These are phyloP conservation scores for Boletellus sp. DNA, from an alignment of 1,284 basidiomycete species.

Conservation along the genomic window DNA sequence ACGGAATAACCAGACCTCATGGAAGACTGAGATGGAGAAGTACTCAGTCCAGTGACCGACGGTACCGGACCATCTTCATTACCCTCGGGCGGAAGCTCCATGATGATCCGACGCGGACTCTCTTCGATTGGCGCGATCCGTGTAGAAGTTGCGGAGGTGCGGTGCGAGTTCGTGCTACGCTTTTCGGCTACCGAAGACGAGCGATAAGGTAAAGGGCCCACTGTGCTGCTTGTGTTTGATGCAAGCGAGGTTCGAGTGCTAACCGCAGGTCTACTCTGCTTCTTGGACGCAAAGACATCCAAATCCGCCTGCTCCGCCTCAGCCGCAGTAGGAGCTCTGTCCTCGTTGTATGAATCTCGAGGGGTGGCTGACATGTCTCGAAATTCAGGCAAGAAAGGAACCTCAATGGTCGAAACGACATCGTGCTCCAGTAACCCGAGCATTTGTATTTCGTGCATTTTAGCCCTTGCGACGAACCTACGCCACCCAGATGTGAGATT, in stretches of 20 bases:
- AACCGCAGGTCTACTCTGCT: slow-evolving; percentile 34
- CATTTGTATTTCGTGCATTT: slow-evolving; percentile 95
- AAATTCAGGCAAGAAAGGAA: slow-evolving; percentile 63
- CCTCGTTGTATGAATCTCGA: slow-evolving; percentile 29
- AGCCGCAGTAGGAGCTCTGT: slow-evolving; percentile 38
- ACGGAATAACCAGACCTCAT: slow-evolving; percentile 47
- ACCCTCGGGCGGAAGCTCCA: slow-evolving; percentile 48
- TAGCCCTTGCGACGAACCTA: slow-evolving; percentile 85
- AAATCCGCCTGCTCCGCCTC: slow-evolving; percentile 71
- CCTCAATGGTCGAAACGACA: slow-evolving; percentile 80
- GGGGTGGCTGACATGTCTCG: slow-evolving; percentile 29
- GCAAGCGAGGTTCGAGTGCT: slow-evolving; percentile 40
- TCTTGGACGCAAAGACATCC: slow-evolving; percentile 55
- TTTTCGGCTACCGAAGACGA: slow-evolving; percentile 34
- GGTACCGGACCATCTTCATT: slow-evolving; percentile 34
- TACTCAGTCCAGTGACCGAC: slow-evolving; percentile 37
- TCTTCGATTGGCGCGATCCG: slow-evolving; percentile 65
- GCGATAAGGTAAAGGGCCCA: slow-evolving; percentile 35
- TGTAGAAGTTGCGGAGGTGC: slow-evolving; percentile 41
- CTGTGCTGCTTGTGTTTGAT: slow-evolving; percentile 35
- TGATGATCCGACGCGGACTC: slow-evolving; percentile 50
- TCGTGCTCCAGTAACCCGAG: slow-evolving; percentile 88
- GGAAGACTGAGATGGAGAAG: slow-evolving; percentile 71
- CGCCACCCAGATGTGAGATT: slow-evolving; percentile 1
- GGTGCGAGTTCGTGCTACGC: slow-evolving; percentile 38